These are phyloP conservation scores for Boechera stricta DNA, from an alignment of 345 rosid species.

Conservation along the genomic window DNA sequence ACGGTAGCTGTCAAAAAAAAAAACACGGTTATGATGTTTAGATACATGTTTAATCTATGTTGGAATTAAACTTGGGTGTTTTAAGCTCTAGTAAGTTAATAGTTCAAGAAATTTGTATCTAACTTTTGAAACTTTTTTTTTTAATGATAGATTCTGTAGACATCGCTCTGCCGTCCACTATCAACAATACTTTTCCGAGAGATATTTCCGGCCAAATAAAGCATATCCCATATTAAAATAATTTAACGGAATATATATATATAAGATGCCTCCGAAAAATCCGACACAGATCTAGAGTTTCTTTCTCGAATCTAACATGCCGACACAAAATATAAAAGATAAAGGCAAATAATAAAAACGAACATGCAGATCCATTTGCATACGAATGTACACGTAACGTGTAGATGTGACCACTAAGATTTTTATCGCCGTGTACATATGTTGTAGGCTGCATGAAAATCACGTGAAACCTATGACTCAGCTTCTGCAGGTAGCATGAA, in stretches of 20 bases:
- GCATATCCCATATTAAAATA: neutral
- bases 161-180: neutral
- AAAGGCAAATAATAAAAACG: neutral
- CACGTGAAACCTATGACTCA: conserved; percentile 38
- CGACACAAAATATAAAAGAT: conserved; percentile 15
- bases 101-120: neutral
- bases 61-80: neutral
- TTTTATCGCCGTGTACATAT: conserved; percentile 1
- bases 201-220: conserved; percentile 19
- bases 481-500: neutral
- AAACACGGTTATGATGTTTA: neutral
- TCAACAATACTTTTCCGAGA: neutral
- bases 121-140: neutral
- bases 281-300: conserved; percentile 31
- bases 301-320: conserved; percentile 20
- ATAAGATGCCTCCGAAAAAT: conserved; percentile 18
- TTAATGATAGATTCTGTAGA: neutral
- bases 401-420: neutral
- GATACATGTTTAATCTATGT: neutral
- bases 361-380: conserved; percentile 41
- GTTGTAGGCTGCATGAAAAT: conserved; percentile 28
- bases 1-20: neutral
- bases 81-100: neutral
- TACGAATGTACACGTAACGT: conserved; percentile 33
- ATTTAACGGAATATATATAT: neutral